Evolutionary conservation across 805 yeast genomes (phyloP), one percentile per base, ranked within the genome.

Genomic region (Monosporozyma servazzii): DNA sequence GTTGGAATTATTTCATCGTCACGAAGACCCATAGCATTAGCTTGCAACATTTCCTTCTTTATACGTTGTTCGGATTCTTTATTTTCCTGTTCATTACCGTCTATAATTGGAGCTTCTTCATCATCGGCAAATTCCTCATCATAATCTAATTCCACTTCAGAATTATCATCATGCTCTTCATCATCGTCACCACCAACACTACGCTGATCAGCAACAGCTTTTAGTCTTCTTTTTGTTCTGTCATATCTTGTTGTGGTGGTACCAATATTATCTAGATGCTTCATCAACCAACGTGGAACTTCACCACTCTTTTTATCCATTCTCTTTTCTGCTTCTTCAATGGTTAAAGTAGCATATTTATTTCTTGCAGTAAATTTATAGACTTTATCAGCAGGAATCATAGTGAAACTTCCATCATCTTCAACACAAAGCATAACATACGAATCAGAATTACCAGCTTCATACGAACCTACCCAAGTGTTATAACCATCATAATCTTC

Each of bases 111-210:
- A 1, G 98, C 98, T 66, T 91, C 99, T 71, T 93, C 99, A 67
- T 93, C 99, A 68, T 93, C 99, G 27, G 93, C 97, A 69, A 93
- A 93, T 66, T 90, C 97, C 66, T 93, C 98, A 59, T 93, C 97
- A 62, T 76, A 91, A 70, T 91, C 99, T 61, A 93, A 71, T 63
- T 89, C 97, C 57, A 90, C 97, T 56, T 86, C 88, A 52, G 88
- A 96, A 10, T 88, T 83, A 57, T 81, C 88, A 54, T 80, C 78
- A 53, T 68, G 68, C 52, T 75, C 73, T 45, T 69, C 69, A 27
- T 57, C 70, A 42, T 71, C 76, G 36, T 65, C 72, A 39, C 61
- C 74, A 44, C 61, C 69, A 39, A 68, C 65, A 39, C 67, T 58
- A 49, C 68, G 64, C 58, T 64, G 64, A 45, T 72, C 71, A 46